phyloP scores from a whole-genome alignment of 495 filamentous ascomycete genomes.

The Melanomma pulvis-pyrius region DNA sequence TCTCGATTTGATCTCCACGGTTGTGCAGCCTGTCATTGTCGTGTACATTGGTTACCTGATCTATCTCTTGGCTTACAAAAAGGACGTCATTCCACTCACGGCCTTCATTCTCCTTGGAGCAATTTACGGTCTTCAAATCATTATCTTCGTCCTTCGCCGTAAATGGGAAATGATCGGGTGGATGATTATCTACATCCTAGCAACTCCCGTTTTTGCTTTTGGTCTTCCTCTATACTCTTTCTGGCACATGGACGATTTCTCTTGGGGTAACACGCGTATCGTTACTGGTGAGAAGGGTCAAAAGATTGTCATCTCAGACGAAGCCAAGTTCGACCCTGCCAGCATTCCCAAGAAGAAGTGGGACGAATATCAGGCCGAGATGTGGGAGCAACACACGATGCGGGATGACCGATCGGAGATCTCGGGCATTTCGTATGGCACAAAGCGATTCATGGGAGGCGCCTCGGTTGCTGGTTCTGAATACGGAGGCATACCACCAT shows the following conservation, averaged over 20 bases:
- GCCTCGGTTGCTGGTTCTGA: constrained; percentile 56
- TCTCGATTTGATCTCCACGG: constrained; percentile 85
- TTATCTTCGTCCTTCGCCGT: constrained; percentile 93
- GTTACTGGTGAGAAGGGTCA: constrained; percentile 94
- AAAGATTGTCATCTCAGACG: constrained; percentile 92
- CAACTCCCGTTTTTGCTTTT: constrained; percentile 89
- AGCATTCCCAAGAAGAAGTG: constrained; percentile 96
- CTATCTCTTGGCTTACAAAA: constrained; percentile 63
- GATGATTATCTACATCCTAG: constrained; percentile 95
- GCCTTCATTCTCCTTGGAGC: constrained; percentile 88
- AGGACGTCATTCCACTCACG: constrained; percentile 71
- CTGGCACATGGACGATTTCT: constrained; percentile 99
- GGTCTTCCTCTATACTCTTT: constrained; percentile 93
- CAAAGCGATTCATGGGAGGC: constrained; percentile 64
- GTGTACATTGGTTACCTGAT: constrained; percentile 91
- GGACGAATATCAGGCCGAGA: constrained; percentile 97
- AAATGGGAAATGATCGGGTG: constrained; percentile 99
- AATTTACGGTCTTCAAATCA: constrained; percentile 93
- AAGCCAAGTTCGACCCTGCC: constrained; percentile 95
- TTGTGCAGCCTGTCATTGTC: constrained; percentile 90
- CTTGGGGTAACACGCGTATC: constrained; percentile 94
- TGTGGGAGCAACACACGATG: constrained; percentile 89
- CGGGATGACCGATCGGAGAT: constrained; percentile 87
- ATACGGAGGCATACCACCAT: constrained; percentile 57
- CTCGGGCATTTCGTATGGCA: constrained; percentile 88